Conservation (phyloP, 805 yeast species). For the Saccharomycopsis microspora region DNA sequence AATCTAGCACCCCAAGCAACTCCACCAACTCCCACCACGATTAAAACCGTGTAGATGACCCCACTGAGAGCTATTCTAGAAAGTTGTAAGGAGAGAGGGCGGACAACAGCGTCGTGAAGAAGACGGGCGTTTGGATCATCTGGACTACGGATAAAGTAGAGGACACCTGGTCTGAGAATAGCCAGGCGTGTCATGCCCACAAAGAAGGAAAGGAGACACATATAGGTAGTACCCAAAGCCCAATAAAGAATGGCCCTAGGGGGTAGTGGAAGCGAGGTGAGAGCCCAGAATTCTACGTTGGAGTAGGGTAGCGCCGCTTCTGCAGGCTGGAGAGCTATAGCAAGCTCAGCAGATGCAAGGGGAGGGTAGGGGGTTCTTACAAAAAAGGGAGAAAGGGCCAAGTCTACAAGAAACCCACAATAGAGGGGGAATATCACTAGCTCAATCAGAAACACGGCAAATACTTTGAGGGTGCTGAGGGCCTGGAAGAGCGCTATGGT, state of each 20-base stretch:
- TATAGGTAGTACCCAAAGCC: constrained; percentile 71
- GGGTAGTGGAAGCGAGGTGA: neutral
- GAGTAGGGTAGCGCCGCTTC: too few species aligned
- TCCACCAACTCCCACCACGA: constrained; percentile 63
- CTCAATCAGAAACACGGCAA: constrained; percentile 65
- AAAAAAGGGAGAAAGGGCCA: constrained; percentile 53
- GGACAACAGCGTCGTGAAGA: constrained; percentile 75
- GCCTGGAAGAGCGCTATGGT: constrained; percentile 30
- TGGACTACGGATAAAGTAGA: constrained; percentile 86
- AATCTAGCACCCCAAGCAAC: constrained; percentile 22
- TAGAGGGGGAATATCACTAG: constrained; percentile 75
- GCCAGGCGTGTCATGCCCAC: constrained; percentile 70
- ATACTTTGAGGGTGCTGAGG: constrained; percentile 59
- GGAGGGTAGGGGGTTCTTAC: too few species aligned
- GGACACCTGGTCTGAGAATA: constrained; percentile 77
- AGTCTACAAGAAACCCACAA: constrained; percentile 71
- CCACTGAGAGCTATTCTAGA: constrained; percentile 65
- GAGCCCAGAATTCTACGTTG: too few species aligned
- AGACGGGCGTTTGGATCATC: constrained; percentile 87
- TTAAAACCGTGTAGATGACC: constrained; percentile 61
- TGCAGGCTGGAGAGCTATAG: neutral
- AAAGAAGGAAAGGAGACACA: constrained; percentile 78
- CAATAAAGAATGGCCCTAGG: constrained; percentile 30
- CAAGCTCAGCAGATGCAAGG: neutral
- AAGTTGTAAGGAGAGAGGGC: constrained; percentile 62